Evolutionary conservation across 2,329 filamentous ascomycete genomes (phyloP), one percentile per base, ranked within the genome.

Genomic region (Magnaporthiopsis incrustans): DNA sequence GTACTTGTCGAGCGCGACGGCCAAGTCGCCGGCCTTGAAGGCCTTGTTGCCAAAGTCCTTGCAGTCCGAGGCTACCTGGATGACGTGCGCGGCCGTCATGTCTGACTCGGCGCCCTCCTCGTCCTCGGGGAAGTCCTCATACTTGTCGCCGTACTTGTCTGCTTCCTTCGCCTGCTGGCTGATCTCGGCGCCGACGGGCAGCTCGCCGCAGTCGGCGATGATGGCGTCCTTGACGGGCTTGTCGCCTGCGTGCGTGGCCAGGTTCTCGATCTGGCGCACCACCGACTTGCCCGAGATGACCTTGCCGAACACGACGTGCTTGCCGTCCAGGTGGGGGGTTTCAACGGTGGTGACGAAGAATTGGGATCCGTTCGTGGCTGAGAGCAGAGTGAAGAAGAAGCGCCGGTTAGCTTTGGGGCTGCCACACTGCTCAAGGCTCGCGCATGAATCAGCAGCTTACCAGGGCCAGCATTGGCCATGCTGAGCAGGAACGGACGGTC

Each of bases 261-360:
- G 80, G 77, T 95, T 95, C 79, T 99, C 95, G 71, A 98, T 88
- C 75, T 93, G 88, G 68, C 95, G 89, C 44, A 98, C 85, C 53
- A 97, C 81, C 67, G 91, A 93, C 83, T 97, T 98, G 72, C 95
- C 95, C 66, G 88, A 90, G 72, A 97, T 85, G 64, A 98, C 94
- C 75, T 97, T 89, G 67, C 95, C 95, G 71, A 97, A 99, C 30
- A 99, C 93, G 60, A 98, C 95, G 78, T 99, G 70, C 83, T 99
- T 99, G 75, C 87, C 87, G 76, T 99, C 93, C 56, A 98, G 85
- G 76, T 98, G 95, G 60, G 92, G 93, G 18, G 95, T 98, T n/a
- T 88, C 83, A 35, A 97, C 91, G 22, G 95, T 98, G 61, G 95
- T 99, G 71, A 98, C 82, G 84, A 99, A 99, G 85, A 99, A 99